Percentiles rank a stretch among this genome's conserved stretches.
These are phyloP conservation scores for Favolaschia claudopus DNA, from an alignment of 768 basidiomycete genomes.

Conservation along the genomic window DNA sequence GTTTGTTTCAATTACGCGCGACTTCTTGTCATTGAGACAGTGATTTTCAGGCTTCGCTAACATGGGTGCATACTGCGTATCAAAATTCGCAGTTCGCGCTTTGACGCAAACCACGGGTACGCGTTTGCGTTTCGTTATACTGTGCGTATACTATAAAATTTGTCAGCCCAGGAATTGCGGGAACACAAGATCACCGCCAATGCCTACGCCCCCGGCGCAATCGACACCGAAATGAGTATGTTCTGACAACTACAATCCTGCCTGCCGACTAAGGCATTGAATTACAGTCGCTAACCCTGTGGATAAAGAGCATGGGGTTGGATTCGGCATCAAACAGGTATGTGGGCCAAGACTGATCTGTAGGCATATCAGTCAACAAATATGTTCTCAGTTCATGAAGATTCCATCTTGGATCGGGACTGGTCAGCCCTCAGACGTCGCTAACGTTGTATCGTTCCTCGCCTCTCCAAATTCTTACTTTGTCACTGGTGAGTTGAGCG, in stretches of 20 bases:
- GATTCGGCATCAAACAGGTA: too few relatives aligned
- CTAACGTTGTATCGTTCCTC: slow-evolving; percentile 7
- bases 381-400: too few relatives aligned
- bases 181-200: slow-evolving; percentile 27
- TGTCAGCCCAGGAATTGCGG: slow-evolving; percentile 19
- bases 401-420: background rate
- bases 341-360: too few relatives aligned
- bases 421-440: background rate
- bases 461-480: background rate
- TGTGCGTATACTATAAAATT: background rate
- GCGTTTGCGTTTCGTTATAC: too few relatives aligned
- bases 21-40: too few relatives aligned
- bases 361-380: too few relatives aligned
- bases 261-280: background rate
- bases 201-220: slow-evolving; percentile 26
- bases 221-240: slow-evolving; percentile 8
- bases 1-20: background rate
- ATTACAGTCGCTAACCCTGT: background rate
- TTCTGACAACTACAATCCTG: background rate
- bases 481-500: background rate
- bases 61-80: slow-evolving; percentile 2
- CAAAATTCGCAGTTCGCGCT: slow-evolving; percentile 25
- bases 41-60: background rate
- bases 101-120: slow-evolving; percentile 26
- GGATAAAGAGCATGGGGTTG: background rate